Conservation (phyloP, 345 rosid species). For the Rubroshorea leprosula region DNA sequence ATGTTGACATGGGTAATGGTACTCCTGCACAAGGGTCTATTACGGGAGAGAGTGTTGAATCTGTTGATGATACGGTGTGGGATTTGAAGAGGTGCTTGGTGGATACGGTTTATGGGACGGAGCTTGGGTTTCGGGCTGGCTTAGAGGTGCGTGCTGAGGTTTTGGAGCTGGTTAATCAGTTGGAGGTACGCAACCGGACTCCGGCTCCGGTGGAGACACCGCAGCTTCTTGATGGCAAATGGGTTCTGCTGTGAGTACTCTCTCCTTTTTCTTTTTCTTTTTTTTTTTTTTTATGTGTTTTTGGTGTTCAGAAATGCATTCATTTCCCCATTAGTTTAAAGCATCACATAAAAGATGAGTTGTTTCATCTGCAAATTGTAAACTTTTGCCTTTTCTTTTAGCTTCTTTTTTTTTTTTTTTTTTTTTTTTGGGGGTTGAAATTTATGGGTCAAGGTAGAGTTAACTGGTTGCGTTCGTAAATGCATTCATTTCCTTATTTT, state of each 20-base stretch:
- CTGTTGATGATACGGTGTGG: constrained; percentile 12
- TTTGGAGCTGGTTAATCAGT: constrained; percentile 74
- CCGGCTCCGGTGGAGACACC: constrained; percentile 62
- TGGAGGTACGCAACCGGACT: constrained; percentile 78
- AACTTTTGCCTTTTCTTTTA: no score
- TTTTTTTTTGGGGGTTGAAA: not conserved
- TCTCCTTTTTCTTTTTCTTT: not conserved
- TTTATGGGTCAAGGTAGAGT: no score
- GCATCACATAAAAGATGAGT: no score
- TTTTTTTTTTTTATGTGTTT: not conserved
- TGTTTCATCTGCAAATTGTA: no score
- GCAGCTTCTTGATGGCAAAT: constrained; percentile 72
- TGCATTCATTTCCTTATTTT: no score
- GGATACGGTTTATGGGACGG: constrained; percentile 76
- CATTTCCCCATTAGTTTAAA: no score
- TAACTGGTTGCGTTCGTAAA: no score
- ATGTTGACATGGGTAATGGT: constrained; percentile 38
- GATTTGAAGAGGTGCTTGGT: constrained; percentile 81
- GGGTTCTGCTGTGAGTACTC: constrained; percentile 81
- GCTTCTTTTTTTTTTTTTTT: not conserved
- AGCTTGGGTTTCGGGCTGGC: constrained; percentile 68
- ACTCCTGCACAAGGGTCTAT: constrained; percentile 6
- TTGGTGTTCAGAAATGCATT: no score
- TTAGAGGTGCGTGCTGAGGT: constrained; percentile 77
- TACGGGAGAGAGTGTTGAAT: not conserved